Evolutionary conservation across 1,139 yeast species (phyloP).

Genomic region (Debaryomycetaceae sp.): DNA sequence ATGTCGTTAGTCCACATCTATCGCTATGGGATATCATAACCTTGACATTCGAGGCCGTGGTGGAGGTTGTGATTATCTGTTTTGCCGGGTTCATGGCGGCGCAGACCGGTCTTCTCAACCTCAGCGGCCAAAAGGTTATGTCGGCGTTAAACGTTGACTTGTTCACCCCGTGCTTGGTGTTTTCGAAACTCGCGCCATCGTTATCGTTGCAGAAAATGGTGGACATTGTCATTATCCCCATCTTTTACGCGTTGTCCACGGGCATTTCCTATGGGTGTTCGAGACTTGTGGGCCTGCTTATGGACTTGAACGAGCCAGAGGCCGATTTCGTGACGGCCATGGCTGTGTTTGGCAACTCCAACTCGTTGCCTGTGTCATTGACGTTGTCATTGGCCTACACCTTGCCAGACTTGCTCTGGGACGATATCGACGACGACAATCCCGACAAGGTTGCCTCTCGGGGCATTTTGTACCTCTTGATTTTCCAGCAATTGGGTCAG

Average conservation of each 20-base stretch:
- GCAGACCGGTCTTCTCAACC: slow-evolving; percentile 50
- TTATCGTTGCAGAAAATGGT: slow-evolving; percentile 61
- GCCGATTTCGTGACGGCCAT: slow-evolving; percentile 80
- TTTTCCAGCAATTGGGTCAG: slow-evolving; percentile 84
- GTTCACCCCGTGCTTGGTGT: slow-evolving; percentile 82
- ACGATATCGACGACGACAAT: slow-evolving; percentile 59
- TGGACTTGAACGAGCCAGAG: slow-evolving; percentile 59
- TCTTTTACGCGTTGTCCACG: slow-evolving; percentile 65
- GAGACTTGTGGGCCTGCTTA: slow-evolving; percentile 38
- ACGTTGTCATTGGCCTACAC: slow-evolving; percentile 70
- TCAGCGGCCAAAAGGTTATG: slow-evolving; percentile 61
- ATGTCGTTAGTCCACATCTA: slow-evolving; percentile 16
- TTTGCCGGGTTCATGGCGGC: slow-evolving; percentile 71
- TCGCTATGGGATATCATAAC: slow-evolving; percentile 56
- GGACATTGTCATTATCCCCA: slow-evolving; percentile 69
- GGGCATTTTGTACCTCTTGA: slow-evolving; percentile 70
- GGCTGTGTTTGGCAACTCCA: slow-evolving; percentile 85
- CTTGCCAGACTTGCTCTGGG: slow-evolving; percentile 72
- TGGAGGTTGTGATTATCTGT: slow-evolving; percentile 72
- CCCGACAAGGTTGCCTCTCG: slow-evolving; percentile 73
- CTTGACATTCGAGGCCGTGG: slow-evolving; percentile 72
- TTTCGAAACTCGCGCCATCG: slow-evolving; percentile 73
- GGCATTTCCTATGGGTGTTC: slow-evolving; percentile 58
- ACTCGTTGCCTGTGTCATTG: slow-evolving; percentile 74
- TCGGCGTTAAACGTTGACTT: slow-evolving; percentile 71